Conservation (phyloP, 2,329 filamentous ascomycete genomes). For the Lasiodiplodia citricola region DNA sequence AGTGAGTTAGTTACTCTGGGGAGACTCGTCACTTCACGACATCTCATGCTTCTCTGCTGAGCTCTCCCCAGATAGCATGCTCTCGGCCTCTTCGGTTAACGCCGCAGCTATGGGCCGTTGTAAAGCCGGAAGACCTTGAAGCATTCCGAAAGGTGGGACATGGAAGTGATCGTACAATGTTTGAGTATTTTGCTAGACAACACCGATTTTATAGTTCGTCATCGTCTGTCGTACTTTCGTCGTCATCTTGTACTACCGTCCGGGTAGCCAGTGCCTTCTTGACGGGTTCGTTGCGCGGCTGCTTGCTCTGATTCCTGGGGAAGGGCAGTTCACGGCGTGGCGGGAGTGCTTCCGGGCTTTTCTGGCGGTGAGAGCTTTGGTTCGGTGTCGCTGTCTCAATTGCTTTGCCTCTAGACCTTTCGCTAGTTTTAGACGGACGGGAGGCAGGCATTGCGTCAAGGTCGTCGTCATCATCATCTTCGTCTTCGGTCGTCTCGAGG, state of each 20-base stretch:
- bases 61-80: neutral
- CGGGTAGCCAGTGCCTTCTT: neutral
- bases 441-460: conserved; percentile 14
- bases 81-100: neutral
- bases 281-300: neutral
- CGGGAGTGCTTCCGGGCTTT: conserved; percentile 32
- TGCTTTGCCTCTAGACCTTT: conserved; percentile 29
- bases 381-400: conserved; percentile 31
- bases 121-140: neutral
- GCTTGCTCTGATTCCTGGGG: conserved; percentile 29
- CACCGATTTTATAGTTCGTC: conserved; percentile 35
- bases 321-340: conserved; percentile 45
- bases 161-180: neutral
- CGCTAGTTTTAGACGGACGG: conserved; percentile 6
- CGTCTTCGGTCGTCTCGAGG: conserved; percentile 42
- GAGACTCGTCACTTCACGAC: neutral
- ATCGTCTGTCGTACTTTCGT: conserved; percentile 46
- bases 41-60: neutral
- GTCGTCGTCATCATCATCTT: conserved; percentile 33
- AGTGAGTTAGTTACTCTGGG: neutral
- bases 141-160: too few relatives aligned
- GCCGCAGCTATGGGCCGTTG: neutral
- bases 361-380: conserved; percentile 19
- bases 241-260: conserved; percentile 27
- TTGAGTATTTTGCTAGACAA: neutral